Evolutionary conservation across 139 green algal genomes (phyloP).

Genomic region (Coelastrella sp.): DNA sequence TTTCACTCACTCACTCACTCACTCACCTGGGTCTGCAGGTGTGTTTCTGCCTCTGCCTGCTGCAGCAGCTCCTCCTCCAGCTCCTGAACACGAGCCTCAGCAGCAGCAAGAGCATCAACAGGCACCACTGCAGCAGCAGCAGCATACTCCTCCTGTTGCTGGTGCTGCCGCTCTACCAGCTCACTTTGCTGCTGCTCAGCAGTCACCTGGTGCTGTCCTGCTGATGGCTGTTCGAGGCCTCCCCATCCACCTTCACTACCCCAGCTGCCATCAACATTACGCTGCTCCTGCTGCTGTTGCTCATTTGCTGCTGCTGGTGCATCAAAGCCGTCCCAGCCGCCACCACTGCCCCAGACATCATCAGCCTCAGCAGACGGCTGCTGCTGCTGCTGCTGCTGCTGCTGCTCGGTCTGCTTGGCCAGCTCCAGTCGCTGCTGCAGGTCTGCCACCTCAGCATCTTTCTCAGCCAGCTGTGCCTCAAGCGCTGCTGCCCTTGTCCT

Average conservation of each 20-base stretch:
- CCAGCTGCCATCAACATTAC: no score
- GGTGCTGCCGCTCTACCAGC: neutral
- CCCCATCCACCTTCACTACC: neutral
- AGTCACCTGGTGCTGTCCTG: neutral
- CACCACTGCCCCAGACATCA: neutral
- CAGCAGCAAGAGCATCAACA: conserved; percentile 22
- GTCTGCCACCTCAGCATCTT: neutral
- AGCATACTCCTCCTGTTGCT: conserved; percentile 18
- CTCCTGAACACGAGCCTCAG: neutral
- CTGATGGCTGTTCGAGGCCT: neutral
- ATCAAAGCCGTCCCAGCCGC: neutral
- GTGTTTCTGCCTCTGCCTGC: conserved; percentile 35
- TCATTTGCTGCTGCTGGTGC: neutral
- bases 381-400: neutral
- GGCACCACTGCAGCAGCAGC: neutral
- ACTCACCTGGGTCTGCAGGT: conserved; percentile 32
- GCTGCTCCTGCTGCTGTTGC: conserved; percentile 41
- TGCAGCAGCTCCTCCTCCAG: conserved; percentile 31
- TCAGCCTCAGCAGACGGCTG: neutral
- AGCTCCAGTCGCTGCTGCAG: neutral
- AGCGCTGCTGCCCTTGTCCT: neutral
- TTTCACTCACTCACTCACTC: neutral
- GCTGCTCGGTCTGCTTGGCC: neutral
- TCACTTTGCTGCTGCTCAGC: neutral
- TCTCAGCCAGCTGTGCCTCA: neutral